Percentiles rank a stretch among this genome's conserved stretches.
Evolutionary conservation across 805 yeast genomes (phyloP).

Genomic region (Ogataea dorogensis): DNA sequence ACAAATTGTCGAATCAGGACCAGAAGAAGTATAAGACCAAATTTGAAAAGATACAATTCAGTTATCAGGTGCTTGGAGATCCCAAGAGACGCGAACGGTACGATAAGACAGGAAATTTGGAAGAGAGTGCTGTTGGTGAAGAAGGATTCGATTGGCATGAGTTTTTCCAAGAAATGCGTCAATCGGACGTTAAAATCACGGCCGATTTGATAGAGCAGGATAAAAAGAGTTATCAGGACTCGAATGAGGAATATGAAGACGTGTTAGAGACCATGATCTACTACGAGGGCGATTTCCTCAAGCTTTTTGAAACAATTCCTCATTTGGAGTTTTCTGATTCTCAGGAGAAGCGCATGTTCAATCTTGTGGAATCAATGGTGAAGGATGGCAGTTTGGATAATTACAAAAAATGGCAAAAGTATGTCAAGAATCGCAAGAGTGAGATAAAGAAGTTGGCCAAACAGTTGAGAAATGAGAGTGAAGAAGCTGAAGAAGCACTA

Average conservation of each 20-base stretch:
- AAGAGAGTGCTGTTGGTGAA: constrained; percentile 34
- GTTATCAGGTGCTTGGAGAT: constrained; percentile 69
- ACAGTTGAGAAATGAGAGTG: constrained; percentile 59
- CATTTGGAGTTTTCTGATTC: constrained; percentile 62
- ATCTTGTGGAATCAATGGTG: constrained; percentile 47
- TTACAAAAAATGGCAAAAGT: constrained; percentile 36
- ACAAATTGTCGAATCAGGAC: constrained; percentile 44
- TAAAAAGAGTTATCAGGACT: constrained; percentile 56
- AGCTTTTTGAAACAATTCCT: constrained; percentile 71
- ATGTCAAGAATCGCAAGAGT: constrained; percentile 47
- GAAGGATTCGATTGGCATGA: constrained; percentile 57
- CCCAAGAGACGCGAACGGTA: constrained; percentile 51
- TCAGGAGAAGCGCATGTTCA: constrained; percentile 62
- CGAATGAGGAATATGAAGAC: constrained; percentile 60
- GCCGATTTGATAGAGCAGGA: constrained; percentile 72
- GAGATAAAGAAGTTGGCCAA: constrained; percentile 49
- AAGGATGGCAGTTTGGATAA: constrained; percentile 35
- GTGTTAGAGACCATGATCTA: constrained; percentile 56
- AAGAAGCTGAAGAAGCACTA: constrained; percentile 54
- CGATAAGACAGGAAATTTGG: constrained; percentile 69
- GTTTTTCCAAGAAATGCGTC: constrained; percentile 47
- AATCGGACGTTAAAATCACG: constrained; percentile 44
- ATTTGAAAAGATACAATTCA: constrained; percentile 73
- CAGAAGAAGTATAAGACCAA: constrained; percentile 33
- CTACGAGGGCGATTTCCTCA: constrained; percentile 59